Evolutionary conservation across 2,329 filamentous ascomycete species (phyloP), one percentile per base, ranked within the genome.

Genomic region (Beauveria rudraprayagi): DNA sequence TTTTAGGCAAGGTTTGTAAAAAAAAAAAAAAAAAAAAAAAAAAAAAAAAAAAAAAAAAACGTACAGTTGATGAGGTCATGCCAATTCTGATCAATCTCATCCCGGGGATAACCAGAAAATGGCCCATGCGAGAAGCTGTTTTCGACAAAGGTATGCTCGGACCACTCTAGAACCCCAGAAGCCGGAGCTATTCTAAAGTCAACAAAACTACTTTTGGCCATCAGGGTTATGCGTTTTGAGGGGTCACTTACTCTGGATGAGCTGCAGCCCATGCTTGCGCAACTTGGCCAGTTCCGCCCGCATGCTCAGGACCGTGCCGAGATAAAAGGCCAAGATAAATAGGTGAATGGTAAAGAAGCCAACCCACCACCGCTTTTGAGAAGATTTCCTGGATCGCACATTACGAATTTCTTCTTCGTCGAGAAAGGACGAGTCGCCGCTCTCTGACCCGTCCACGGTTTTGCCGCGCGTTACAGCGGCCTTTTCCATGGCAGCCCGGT

Each of bases 31-130:
- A 37, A 40, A 24, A 40, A 37, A 40, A 24, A 40, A n/a, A n/a
- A 6, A 37, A 40, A 24, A 40, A 6, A 37, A 40, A 24, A 40
- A 6, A 37, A 40, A 24, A 40, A 37, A 40, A 24, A 40, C 47
- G 3, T 58, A 62, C 60, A 40, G 47, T 62, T 59, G 28, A 62
- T 62, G 1, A 62, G 40, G 17, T 58, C 60, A 44, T 58, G 54
- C 60, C 60, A 62, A 28, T 61, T 61, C 17, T 57, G 16, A 19
- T 57, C 24, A 51, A 61, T 56, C 34, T 61, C 60, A 5, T 61
- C 60, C 3, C 60, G 41, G 3, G 60, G 60, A 17, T 30, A 56
- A 3, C 60, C 60, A 30, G 60, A 61, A 24, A 61, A 61, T 3
- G 60, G 60, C 5, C 60, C 60, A 28, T 28, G 11, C 3, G 52